Conservation (phyloP, 345 rosid genomes). For the Populus davidiana region DNA sequence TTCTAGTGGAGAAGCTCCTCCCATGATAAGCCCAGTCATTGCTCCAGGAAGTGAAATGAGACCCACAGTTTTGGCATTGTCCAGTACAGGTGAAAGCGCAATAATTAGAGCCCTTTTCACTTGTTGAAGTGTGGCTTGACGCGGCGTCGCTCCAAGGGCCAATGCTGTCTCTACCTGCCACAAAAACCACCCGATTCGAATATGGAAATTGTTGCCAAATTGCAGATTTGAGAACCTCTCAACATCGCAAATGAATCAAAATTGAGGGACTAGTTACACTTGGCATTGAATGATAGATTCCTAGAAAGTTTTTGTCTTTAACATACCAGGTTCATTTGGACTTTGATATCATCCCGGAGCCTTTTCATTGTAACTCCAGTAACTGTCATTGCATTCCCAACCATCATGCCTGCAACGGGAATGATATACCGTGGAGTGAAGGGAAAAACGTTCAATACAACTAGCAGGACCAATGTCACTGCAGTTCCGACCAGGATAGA, state of each 20-base stretch:
- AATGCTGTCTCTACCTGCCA: conserved; percentile 80
- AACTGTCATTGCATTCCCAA: conserved; percentile 89
- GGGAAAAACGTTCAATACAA: conserved; percentile 70
- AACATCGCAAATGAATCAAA: too few relatives aligned
- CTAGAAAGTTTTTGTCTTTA: neutral
- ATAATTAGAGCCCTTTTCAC: conserved; percentile 74
- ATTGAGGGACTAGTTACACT: neutral
- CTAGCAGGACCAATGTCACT: conserved; percentile 62
- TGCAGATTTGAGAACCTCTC: too few relatives aligned
- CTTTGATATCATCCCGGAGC: conserved; percentile 77
- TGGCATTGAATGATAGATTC: neutral
- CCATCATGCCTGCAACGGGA: conserved; percentile 93
- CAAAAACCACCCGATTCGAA: neutral
- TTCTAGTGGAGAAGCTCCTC: conserved; percentile 85
- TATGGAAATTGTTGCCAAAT: neutral
- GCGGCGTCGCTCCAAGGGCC: conserved; percentile 84
- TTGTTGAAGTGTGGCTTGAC: conserved; percentile 70
- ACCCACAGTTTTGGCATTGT: conserved; percentile 93
- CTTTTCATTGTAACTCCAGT: conserved; percentile 95
- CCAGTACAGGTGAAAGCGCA: conserved; percentile 80
- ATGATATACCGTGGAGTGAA: conserved; percentile 89
- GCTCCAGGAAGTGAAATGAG: conserved; percentile 84
- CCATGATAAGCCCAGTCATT: conserved; percentile 95
- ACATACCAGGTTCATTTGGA: conserved; percentile 61
- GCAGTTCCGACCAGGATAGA: conserved; percentile 68